Base-by-base conservation (phyloP, 2,329 filamentous ascomycete species). In the Penicillium sclerotiorum region DNA sequence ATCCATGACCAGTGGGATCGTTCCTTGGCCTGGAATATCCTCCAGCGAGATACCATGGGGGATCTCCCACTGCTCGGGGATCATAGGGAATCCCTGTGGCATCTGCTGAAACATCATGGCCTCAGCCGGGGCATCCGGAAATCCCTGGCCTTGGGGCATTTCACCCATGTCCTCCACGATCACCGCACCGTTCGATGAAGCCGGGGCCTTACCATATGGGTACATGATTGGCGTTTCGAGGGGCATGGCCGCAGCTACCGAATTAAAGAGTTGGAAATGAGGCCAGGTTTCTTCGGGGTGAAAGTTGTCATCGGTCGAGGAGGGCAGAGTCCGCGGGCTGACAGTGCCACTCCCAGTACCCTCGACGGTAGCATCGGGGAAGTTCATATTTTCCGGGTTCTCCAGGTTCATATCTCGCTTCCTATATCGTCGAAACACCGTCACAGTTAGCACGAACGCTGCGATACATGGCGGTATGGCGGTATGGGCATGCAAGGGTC, bases 201-300 rank as follows among this genome's bases (percentile, higher is more conserved):
- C 47, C 1, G 60, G 44, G 35, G 55, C 62, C 55, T 73, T 73
- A 28, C 60, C 52, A 44, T 68, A 72, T 1, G 66, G 63, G 45
- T 66, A 69, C 43, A 71, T 53, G 13, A 68, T 55, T n/a, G 58
- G 57, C 1, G 60, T 53, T 17, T 73, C 68, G 47, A 69, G 53
- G 8, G 68, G 63, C 55, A 72, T 65, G 17, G 56, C 61, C 13
- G 62, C 57, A 13, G 63, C 59, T 38, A 68, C 60, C 20, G 65
- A 53, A 53, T 69, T 67, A 58, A 68, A 63, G 8, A 73, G 53
- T 25, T 69, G 69, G 30, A 70, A 70, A 7, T 68, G 68, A 21
- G 68, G 63, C 69, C 69, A 73, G 45, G 63, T 59, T 47, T 71
- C 68, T 47, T 72, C 69, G 35, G 64, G 47, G 28, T 69, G 69